Evolutionary conservation across 148 eudicot genomes (phyloP).

Genomic region (Fallopia convolvulus): DNA sequence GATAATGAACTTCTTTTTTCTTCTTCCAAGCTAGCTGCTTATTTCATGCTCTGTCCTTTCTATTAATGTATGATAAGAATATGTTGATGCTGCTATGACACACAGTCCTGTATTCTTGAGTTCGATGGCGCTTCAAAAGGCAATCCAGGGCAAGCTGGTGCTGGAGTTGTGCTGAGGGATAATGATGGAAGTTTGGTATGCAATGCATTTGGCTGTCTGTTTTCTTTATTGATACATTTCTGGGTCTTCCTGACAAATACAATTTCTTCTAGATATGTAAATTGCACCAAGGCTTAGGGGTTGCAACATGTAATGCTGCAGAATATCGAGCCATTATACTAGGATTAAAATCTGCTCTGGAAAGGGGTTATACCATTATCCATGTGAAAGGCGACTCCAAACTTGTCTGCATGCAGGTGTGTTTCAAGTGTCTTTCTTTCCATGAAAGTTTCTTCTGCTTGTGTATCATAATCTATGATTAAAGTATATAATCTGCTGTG

Average conservation of each 20-base stretch:
- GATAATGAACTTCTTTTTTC: not conserved
- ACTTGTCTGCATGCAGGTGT: slow-evolving; percentile 96
- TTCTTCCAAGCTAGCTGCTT: not conserved
- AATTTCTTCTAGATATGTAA: slow-evolving; percentile 48
- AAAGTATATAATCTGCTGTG: not conserved
- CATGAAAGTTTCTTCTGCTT: not conserved
- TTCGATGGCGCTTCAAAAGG: slow-evolving; percentile 99
- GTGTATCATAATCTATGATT: not conserved
- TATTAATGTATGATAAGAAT: not conserved
- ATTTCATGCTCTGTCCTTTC: not conserved
- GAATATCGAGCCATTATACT: slow-evolving; percentile 82
- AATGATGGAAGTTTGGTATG: slow-evolving; percentile 63
- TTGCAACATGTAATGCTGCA: slow-evolving; percentile 69
- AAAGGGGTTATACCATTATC: slow-evolving; percentile 67
- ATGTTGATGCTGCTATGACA: slow-evolving; percentile 16
- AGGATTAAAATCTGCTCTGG: slow-evolving; percentile 74
- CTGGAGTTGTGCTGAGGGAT: slow-evolving; percentile 72
- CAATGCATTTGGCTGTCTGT: not conserved
- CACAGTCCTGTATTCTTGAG: slow-evolving; percentile 70
- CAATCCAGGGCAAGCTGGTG: slow-evolving; percentile 95
- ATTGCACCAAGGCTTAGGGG: slow-evolving; percentile 89
- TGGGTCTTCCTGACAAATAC: slow-evolving; percentile 3
- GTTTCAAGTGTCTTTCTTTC: not conserved
- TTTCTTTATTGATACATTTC: not conserved
- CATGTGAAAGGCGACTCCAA: slow-evolving; percentile 81